Evolutionary conservation across 495 filamentous ascomycete genomes (phyloP).

Genomic region (Ramalina intermedia): DNA sequence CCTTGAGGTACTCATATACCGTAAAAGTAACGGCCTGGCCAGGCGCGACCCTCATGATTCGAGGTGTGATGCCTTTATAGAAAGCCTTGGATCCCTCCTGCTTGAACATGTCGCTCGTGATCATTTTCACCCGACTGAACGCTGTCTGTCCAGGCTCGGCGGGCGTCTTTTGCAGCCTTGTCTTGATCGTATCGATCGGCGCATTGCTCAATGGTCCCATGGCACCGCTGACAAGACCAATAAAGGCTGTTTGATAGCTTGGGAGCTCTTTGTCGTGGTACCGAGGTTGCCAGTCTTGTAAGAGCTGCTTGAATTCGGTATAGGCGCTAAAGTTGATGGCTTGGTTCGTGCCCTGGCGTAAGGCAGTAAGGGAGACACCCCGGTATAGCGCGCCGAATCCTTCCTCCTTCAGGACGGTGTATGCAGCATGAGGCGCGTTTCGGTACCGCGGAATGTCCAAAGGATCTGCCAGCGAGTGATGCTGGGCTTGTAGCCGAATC

Average conservation of each 20-base stretch:
- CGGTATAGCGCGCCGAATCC: slow-evolving; percentile 77
- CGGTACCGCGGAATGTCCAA: slow-evolving; percentile 90
- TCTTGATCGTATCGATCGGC: slow-evolving; percentile 99
- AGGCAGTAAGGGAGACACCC: slow-evolving; percentile 81
- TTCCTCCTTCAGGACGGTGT: slow-evolving; percentile 85
- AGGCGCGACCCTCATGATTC: slow-evolving; percentile 93
- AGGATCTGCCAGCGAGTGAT: slow-evolving; percentile 88
- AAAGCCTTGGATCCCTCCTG: slow-evolving; percentile 87
- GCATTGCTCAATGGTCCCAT: slow-evolving; percentile 94
- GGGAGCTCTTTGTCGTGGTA: slow-evolving; percentile 49
- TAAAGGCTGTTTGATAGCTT: slow-evolving; percentile 75
- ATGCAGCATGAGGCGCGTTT: slow-evolving; percentile 89
- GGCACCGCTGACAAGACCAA: slow-evolving; percentile 82
- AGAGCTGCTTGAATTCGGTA: slow-evolving; percentile 70
- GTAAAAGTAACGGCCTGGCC: slow-evolving; percentile 98
- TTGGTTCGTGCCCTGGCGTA: slow-evolving; percentile 93
- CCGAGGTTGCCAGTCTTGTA: slow-evolving; percentile 54
- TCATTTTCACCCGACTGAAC: slow-evolving; percentile 56
- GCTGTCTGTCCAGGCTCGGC: slow-evolving; percentile 69
- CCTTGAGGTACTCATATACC: slow-evolving; percentile 86
- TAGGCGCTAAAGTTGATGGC: slow-evolving; percentile 99
- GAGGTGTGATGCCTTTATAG: slow-evolving; percentile 97
- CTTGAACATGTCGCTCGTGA: slow-evolving; percentile 90
- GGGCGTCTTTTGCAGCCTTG: slow-evolving; percentile 79
- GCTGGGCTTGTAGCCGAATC: slow-evolving; percentile 92